Evolutionary conservation across 2,329 filamentous ascomycete species (phyloP), one percentile per base, ranked within the genome.

Genomic region (Colletotrichum destructivum): DNA sequence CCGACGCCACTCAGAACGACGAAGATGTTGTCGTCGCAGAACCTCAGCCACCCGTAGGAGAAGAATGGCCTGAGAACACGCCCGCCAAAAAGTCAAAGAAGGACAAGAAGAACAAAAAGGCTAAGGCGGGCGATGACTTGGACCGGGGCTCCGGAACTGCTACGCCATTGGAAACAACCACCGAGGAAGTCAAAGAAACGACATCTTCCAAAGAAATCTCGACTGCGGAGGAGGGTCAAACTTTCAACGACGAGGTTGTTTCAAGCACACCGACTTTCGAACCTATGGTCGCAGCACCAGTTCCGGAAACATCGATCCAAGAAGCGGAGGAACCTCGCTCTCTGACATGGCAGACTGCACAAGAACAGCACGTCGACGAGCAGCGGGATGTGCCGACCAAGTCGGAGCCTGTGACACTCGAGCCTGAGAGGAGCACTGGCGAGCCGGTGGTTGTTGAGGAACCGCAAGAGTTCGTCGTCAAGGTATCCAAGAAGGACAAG

Each of bases 401-500:
- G 11, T 21, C 46, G 16, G 35, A 52, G 21, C 5, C 59, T 51
- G 7, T 49, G 38, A 18, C 31, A 8, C 11, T 26, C 31, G 16
- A 63, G 31, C 26, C 51, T 8, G 51, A 63, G 42, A 18, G 38
- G 15, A n/a, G 13, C 21, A 11, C 31, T 18, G 42, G 40, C 2
- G 59, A 49, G 16, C 15, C 51, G 15, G n/a, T 31, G 15, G 8
- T 23, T 12, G 18, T 26, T 11, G 63, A 67, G 21, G 62, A 66
- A 23, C 56, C 49, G n/a, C 31, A 60, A 55, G 51, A 55, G 26
- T 62, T 55, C 11, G 40, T 47, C 9, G 74, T 74, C 52, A 78
- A 77, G 69, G 73, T 72, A 68, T 76, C 78, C 63, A 75, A 79
- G 70, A 79, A 78, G 71, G 78, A 80, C 74, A 79, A 81, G 71